These are phyloP conservation scores for Penicillium silybi DNA, from an alignment of 495 filamentous ascomycete species.

Conservation along the genomic window DNA sequence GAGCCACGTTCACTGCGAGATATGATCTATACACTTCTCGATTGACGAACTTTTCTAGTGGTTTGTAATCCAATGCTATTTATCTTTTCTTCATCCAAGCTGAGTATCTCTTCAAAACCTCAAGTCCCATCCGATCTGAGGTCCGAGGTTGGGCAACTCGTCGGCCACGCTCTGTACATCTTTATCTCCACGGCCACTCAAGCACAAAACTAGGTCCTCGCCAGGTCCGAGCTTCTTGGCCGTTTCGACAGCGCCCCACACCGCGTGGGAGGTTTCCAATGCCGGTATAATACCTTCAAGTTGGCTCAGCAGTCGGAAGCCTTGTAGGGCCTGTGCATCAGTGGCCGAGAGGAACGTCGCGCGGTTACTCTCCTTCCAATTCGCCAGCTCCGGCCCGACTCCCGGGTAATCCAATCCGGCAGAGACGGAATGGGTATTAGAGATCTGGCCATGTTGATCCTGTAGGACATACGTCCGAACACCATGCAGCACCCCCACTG, in stretches of 20 bases:
- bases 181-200: slow-evolving; percentile 90
- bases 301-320: slow-evolving; percentile 68
- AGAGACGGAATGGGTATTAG: slow-evolving; percentile 86
- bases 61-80: no score
- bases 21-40: no score
- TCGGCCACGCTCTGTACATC: slow-evolving; percentile 97
- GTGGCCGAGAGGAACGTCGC: slow-evolving; percentile 86
- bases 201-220: slow-evolving; percentile 83
- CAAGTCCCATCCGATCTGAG: not conserved
- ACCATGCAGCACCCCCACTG: slow-evolving; percentile 86
- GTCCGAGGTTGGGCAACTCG: slow-evolving; percentile 56
- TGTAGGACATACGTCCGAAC: slow-evolving; percentile 91
- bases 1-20: not conserved
- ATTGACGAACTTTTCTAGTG: no score
- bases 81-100: no score
- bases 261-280: slow-evolving; percentile 73
- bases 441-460: slow-evolving; percentile 81
- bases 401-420: slow-evolving; percentile 93
- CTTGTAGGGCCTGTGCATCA: slow-evolving; percentile 79
- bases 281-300: slow-evolving; percentile 5
- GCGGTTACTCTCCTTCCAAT: slow-evolving; percentile 81
- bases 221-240: slow-evolving; percentile 83
- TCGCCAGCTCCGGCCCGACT: slow-evolving; percentile 82
- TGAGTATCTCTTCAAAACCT: not conserved
- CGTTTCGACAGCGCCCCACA: slow-evolving; percentile 81